These are phyloP conservation scores for Linnemannia elongata DNA, from an alignment of 192 early-diverging fungal species.

Conservation along the genomic window DNA sequence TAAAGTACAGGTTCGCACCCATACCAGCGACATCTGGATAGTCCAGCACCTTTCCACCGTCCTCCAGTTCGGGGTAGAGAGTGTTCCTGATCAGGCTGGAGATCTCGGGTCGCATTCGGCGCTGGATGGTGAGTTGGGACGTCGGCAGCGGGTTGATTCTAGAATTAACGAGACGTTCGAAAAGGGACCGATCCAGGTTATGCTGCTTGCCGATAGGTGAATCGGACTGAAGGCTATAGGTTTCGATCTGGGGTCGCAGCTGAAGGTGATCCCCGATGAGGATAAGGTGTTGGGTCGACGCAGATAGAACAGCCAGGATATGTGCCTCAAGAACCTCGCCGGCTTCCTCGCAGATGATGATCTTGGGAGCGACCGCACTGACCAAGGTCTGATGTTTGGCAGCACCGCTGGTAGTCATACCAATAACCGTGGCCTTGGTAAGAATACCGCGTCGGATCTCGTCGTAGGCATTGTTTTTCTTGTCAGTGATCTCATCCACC, in stretches of 20 bases:
- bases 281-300: slow-evolving; percentile 66
- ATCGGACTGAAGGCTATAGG: slow-evolving; percentile 51
- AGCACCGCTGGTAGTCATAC: slow-evolving; percentile 72
- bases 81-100: slow-evolving; percentile 61
- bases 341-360: slow-evolving; percentile 73
- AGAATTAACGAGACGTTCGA: slow-evolving; percentile 63
- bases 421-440: slow-evolving; percentile 58
- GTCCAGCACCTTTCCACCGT: slow-evolving; percentile 36
- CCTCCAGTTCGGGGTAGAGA: slow-evolving; percentile 61
- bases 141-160: slow-evolving; percentile 53
- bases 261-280: slow-evolving; percentile 66
- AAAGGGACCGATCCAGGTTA: slow-evolving; percentile 61
- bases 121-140: slow-evolving; percentile 56
- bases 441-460: slow-evolving; percentile 50
- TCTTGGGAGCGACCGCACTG: slow-evolving; percentile 55
- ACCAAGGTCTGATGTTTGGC: slow-evolving; percentile 64
- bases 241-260: slow-evolving; percentile 50
- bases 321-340: slow-evolving; percentile 72
- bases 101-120: slow-evolving; percentile 69
- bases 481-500: slow-evolving; percentile 7
- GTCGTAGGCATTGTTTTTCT: slow-evolving; percentile 43
- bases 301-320: slow-evolving; percentile 61
- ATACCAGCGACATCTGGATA: slow-evolving; percentile 60
- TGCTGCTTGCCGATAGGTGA: slow-evolving; percentile 56
- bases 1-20: slow-evolving; percentile 61